Base-by-base conservation (phyloP, 306 rosid genomes). In the Comarum palustre region DNA sequence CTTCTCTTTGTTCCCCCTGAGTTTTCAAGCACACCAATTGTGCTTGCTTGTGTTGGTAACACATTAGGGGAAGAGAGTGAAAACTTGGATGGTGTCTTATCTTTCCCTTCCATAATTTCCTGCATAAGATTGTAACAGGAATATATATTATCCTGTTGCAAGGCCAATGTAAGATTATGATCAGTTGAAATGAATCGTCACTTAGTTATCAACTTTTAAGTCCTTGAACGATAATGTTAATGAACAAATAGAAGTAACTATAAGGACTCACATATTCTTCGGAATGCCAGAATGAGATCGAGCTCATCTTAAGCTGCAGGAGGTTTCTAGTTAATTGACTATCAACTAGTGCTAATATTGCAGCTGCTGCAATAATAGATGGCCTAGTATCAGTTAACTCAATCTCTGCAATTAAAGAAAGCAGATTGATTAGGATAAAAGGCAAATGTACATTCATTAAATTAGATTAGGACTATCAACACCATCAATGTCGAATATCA, bases 341-440 rank as follows among this genome's bases (percentile, higher is more conserved):
- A 81, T 84, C 88, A 68, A 69, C 77, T 60, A 88, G 86, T 64
- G 89, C 96, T 52, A 94, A 83, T 66, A 89, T 80, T 22, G 98
- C 89, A 24, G 96, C 90, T 2, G 91, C 96, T 9, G 98, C 96
- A 45, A 94, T 82, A 48, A 88, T 19, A 16, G 97, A 91, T 29
- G 97, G 91, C 38, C 89, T 57, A 69, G 81, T 85, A 81, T 86
- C 84, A 82, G 81, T 79, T 75, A 85, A 85, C 82, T 85, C 80
- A 70, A 78, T 76, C 73, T 88, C 98, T 94, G 81, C 78, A 84
- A 83, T 0, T 32, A 29, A 57, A 55, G 38, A 75, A 62, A 15
- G 54, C 39, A 69, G 19, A 36, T n/a, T 59, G 62, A 66, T 80
- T 48, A 76, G 73, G 14, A 79, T 55, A 38, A 5, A 55, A 8